These are phyloP conservation scores for Xerocomus cyaneibrunnescens DNA, from an alignment of 1,284 basidiomycete species.

Conservation along the genomic window DNA sequence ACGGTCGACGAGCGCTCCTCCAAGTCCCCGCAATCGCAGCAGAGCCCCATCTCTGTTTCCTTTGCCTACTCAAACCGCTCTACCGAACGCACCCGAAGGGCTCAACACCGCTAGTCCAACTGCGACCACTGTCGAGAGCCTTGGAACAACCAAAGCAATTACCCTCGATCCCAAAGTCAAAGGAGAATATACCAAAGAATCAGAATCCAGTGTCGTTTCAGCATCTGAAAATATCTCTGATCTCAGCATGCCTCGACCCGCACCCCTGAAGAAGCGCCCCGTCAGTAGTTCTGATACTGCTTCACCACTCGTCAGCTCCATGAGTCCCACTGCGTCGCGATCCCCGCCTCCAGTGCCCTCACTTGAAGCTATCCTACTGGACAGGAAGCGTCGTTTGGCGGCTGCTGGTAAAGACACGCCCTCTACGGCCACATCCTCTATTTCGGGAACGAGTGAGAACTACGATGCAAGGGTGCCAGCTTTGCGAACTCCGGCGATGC, in stretches of 20 bases:
- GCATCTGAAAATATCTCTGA: neutral
- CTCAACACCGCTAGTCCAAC: neutral
- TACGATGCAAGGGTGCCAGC: conserved; percentile 9
- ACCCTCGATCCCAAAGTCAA: conserved; percentile 2
- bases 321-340: conserved; percentile 18
- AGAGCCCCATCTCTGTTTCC: conserved; percentile 15
- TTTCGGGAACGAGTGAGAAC: conserved; percentile 14
- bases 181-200: neutral
- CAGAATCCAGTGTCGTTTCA: neutral
- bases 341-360: conserved; percentile 50
- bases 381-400: conserved; percentile 50
- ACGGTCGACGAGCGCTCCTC: conserved; percentile 59
- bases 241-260: neutral
- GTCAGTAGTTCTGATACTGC: conserved; percentile 15
- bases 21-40: conserved; percentile 40
- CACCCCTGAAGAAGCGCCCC: conserved; percentile 17
- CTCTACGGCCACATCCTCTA: conserved; percentile 6
- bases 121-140: neutral
- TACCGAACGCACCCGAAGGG: neutral
- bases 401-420: conserved; percentile 25
- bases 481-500: conserved; percentile 21
- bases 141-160: neutral
- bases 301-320: conserved; percentile 7
- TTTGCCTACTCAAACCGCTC: conserved; percentile 7
- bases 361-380: conserved; percentile 61